These are phyloP conservation scores for Trametes villosa DNA, from an alignment of 768 basidiomycete genomes.

Conservation along the genomic window DNA sequence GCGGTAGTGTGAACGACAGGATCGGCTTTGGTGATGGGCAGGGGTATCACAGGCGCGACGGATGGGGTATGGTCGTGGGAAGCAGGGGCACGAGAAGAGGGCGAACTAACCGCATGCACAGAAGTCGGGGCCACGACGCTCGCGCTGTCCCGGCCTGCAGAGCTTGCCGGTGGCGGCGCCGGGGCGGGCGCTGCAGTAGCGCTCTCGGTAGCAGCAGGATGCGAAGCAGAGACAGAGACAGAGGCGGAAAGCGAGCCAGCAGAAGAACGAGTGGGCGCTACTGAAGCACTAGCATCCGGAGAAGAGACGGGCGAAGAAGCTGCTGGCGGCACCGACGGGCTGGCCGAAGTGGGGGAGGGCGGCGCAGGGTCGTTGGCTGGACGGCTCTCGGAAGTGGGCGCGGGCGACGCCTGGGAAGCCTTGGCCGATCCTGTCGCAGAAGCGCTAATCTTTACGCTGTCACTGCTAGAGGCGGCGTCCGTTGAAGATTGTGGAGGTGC, in stretches of 20 bases:
- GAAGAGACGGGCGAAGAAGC: constrained; percentile 7
- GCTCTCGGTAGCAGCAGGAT: background rate
- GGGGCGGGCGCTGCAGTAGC: background rate
- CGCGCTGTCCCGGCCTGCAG: background rate
- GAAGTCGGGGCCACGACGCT: background rate
- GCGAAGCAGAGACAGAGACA: constrained; percentile 4
- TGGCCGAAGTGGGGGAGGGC: constrained; percentile 1
- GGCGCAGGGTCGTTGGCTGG: constrained; percentile 8
- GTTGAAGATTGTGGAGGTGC: background rate
- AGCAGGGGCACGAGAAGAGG: constrained; percentile 10
- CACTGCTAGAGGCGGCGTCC: background rate
- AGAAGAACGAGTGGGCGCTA: background rate
- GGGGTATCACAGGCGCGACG: constrained; percentile 12
- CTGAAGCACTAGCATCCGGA: background rate
- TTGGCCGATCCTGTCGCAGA: constrained; percentile 3
- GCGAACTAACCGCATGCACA: constrained; percentile 23
- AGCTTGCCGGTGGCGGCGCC: background rate
- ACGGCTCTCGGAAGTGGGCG: constrained; percentile 1
- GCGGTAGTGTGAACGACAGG: constrained; percentile 14
- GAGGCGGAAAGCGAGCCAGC: background rate
- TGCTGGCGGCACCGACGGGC: constrained; percentile 3
- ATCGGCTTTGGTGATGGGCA: constrained; percentile 1
- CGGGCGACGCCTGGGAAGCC: constrained; percentile 14
- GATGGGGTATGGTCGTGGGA: constrained; percentile 13
- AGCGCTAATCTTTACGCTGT: background rate